These are phyloP conservation scores for Zygoascus flipseniorum DNA, from an alignment of 805 yeast species.

Conservation along the genomic window DNA sequence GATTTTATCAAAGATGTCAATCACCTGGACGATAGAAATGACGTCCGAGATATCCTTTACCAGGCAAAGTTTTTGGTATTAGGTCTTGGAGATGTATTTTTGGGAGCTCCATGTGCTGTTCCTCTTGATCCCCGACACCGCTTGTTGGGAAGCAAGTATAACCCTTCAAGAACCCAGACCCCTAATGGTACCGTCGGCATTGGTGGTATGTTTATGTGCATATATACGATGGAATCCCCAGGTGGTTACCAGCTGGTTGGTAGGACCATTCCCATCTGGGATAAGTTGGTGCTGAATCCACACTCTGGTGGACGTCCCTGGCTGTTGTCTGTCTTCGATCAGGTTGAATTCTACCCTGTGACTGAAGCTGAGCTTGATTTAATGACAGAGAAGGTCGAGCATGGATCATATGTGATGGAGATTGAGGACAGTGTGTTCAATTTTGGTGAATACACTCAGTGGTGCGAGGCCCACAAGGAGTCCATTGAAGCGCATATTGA, in stretches of 20 bases:
- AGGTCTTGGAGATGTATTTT: slow-evolving; percentile 94
- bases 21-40: slow-evolving; percentile 58
- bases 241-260: slow-evolving; percentile 98
- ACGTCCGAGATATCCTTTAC: slow-evolving; percentile 76
- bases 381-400: slow-evolving; percentile 61
- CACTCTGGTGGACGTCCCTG: slow-evolving; percentile 64
- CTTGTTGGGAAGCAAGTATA: slow-evolving; percentile 85
- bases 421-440: slow-evolving; percentile 74
- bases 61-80: slow-evolving; percentile 84
- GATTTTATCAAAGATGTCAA: slow-evolving; percentile 90
- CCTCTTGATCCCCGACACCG: slow-evolving; percentile 96
- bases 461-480: slow-evolving; percentile 65
- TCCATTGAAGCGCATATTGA: slow-evolving; percentile 61
- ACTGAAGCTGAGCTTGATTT: slow-evolving; percentile 72
- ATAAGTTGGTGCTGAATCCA: slow-evolving; percentile 69
- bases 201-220: slow-evolving; percentile 99
- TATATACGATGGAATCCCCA: slow-evolving; percentile 95
- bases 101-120: slow-evolving; percentile 98
- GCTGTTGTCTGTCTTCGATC: slow-evolving; percentile 88
- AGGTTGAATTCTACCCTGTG: slow-evolving; percentile 90
- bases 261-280: slow-evolving; percentile 97
- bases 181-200: slow-evolving; percentile 97
- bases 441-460: slow-evolving; percentile 64
- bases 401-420: slow-evolving; percentile 72
- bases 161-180: slow-evolving; percentile 92